Conservation (phyloP, 164 flowering plant genomes). For the Vitis riparia region DNA sequence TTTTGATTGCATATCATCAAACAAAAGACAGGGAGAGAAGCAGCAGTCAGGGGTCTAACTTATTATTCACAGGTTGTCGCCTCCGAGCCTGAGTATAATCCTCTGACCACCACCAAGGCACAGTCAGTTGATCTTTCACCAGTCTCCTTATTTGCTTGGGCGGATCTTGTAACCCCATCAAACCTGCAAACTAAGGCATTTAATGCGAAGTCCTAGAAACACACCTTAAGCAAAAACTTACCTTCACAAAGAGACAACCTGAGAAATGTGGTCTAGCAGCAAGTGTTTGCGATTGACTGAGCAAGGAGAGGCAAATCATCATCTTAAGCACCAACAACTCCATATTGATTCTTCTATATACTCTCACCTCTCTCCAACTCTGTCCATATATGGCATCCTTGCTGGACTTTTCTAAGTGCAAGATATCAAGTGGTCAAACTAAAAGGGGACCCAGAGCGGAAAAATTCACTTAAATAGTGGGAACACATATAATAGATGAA, state of each 20-base stretch:
- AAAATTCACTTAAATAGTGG: no score
- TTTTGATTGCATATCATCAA: no score
- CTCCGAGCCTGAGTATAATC: conserved; percentile 15
- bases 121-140: neutral
- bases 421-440: no score
- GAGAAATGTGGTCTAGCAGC: conserved; percentile 7
- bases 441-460: no score
- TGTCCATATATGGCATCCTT: no score
- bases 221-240: neutral
- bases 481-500: no score
- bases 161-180: neutral
- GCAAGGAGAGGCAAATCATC: conserved; percentile 8
- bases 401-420: neutral
- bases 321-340: conserved; percentile 6
- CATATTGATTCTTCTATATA: conserved; percentile 3
- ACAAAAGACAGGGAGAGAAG: neutral
- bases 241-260: neutral
- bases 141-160: neutral
- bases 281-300: neutral
- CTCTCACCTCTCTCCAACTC: neutral
- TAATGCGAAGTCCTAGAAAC: no score
- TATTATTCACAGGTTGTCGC: conserved; percentile 21
- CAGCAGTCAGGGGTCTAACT: conserved; percentile 9
- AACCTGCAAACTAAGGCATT: neutral
- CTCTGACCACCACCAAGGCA: conserved; percentile 17